Percentiles rank a stretch among this genome's conserved stretches.
Evolutionary conservation across 345 rosid species (phyloP).

Genomic region (thale cress (Arabidopsis thaliana)): TAIR10.1 NC_003075.7:768001-768500

Average conservation of each 20-base stretch:
- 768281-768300: neutral
- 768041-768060: conserved; percentile 69
- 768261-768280: neutral
- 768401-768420: conserved; percentile 82
- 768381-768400: conserved; percentile 81
- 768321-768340: conserved; percentile 81
- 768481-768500: conserved; percentile 57
- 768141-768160: conserved; percentile 70
- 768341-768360: conserved; percentile 74
- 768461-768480: conserved; percentile 59
- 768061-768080: conserved; percentile 69
- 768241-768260: conserved; percentile 74
- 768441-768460: conserved; percentile 82
- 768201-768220: conserved; percentile 81
- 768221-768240: conserved; percentile 48
- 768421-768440: conserved; percentile 75
- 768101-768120: conserved; percentile 67
- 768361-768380: conserved; percentile 74
- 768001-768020: conserved; percentile 56
- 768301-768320: neutral
- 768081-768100: conserved; percentile 66
- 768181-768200: conserved; percentile 68
- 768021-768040: conserved; percentile 58
- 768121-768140: conserved; percentile 70
- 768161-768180: conserved; percentile 72